A percentile compares a stretch with the other conserved stretches of the same genome.
Evolutionary conservation across 228 moss, liverwort and hornwort genomes (phyloP).

Genomic region (Sphagnum magellanicum): DNA sequence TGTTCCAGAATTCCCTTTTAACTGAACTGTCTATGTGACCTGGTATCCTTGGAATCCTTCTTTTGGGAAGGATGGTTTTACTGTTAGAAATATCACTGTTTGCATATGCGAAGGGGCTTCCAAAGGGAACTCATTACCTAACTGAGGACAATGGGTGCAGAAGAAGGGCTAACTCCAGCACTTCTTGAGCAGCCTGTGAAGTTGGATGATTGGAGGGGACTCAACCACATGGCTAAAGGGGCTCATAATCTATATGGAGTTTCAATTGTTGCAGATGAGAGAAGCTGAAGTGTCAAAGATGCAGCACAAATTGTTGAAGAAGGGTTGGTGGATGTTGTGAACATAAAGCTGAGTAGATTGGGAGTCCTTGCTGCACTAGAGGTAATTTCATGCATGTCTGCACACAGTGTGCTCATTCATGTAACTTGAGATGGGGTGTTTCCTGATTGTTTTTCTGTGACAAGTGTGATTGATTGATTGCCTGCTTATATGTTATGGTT

Average conservation of each 20-base stretch:
- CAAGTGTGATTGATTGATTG: too few species aligned
- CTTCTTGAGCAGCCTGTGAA: slow-evolving; percentile 84
- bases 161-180: slow-evolving; percentile 44
- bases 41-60: too few species aligned
- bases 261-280: slow-evolving; percentile 86
- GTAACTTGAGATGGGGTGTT: too few species aligned
- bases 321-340: slow-evolving; percentile 67
- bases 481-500: too few species aligned
- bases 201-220: slow-evolving; percentile 75
- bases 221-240: slow-evolving; percentile 47
- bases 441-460: too few species aligned
- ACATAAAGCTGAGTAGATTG: slow-evolving; percentile 81
- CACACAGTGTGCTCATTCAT: too few species aligned
- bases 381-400: slow-evolving; percentile 8
- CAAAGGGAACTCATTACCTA: too few species aligned
- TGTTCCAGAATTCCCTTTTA: too few species aligned
- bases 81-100: too few species aligned
- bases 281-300: slow-evolving; percentile 61
- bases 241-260: slow-evolving; percentile 64
- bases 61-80: too few species aligned
- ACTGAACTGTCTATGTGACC: too few species aligned
- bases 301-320: slow-evolving; percentile 47
- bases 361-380: slow-evolving; percentile 67
- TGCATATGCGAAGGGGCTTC: too few species aligned
- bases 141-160: slow-evolving; percentile 27